Conservation (phyloP, 176 grass and related monocot species). For the Triticum monococcum region DNA sequence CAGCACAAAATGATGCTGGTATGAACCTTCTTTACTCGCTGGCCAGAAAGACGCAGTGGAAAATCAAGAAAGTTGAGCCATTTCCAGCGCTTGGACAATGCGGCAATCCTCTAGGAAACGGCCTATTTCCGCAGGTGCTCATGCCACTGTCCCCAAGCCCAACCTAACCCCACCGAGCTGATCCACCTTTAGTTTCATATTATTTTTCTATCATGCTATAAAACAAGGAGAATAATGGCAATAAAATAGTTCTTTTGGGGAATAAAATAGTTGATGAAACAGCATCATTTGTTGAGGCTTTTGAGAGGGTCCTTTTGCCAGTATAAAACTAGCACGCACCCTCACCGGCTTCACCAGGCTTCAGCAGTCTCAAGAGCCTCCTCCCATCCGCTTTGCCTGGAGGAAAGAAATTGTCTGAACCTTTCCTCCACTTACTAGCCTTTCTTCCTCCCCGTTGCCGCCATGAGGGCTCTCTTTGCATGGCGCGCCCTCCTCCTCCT, state of each 20-base stretch:
- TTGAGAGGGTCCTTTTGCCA: not conserved
- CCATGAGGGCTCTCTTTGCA: conserved; percentile 30
- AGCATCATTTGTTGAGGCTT: not conserved
- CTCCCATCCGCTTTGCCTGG: not conserved
- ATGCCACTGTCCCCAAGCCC: not conserved
- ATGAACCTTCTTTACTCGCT: conserved; percentile 21
- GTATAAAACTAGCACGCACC: conserved; percentile 11
- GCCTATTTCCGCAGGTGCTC: not conserved
- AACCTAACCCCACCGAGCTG: conserved; percentile 27
- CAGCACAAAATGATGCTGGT: not conserved
- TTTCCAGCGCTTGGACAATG: not conserved
- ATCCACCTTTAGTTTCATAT: not conserved
- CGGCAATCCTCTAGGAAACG: conserved; percentile 2
- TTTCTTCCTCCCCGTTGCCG: not conserved
- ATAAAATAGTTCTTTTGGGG: not conserved
- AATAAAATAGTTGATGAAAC: not conserved
- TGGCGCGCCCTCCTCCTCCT: conserved; percentile 5
- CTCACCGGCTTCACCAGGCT: not conserved
- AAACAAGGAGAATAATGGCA: not conserved
- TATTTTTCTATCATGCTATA: not conserved
- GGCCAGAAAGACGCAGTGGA: conserved; percentile 17
- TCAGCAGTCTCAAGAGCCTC: not conserved
- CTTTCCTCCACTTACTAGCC: conserved; percentile 29
- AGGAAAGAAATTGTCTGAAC: not conserved
- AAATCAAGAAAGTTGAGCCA: conserved; percentile 13